Evolutionary conservation across 768 basidiomycete genomes (phyloP), one percentile per base, ranked within the genome.

Genomic region (Collybia nuda): DNA sequence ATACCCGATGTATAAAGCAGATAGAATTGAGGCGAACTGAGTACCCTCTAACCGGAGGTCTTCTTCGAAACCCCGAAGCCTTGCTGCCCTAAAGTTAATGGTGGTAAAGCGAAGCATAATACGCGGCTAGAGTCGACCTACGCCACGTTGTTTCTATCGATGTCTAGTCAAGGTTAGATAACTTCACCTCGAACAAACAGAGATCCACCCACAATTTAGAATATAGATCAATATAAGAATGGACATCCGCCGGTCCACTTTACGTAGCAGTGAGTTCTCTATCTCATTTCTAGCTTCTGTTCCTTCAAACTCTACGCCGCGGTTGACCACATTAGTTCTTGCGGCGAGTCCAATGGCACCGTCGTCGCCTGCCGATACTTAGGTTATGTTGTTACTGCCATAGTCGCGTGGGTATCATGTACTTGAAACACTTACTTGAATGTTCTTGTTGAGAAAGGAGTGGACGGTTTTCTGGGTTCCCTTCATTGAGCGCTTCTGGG

Each of bases 121-220:
- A 18, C 29, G 41, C 6, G 17, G 18, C 7, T 18, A 2, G n/a
- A 26, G 28, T 39, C 42, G 9, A 37, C 51, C 43, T 36, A 73
- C 65, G 53, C 63, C 28, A 77, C 85, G 67, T 90, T 90, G 58
- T 89, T 90, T 48, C 89, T 77, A 66, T 91, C 89, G 44, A 90
- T 78, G 78, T 89, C 51, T 53, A 14, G 15, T 24, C 36, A 26
- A 37, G n/a, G 17, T 50, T 40, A 51, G 32, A 32, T 32, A 21
- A 8, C 7, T 11, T 32, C 32, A 43, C 24, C 53, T 6, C n/a
- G 18, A 0, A 38, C 21, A n/a, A 28, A 17, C 39, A 17, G 44
- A 37, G 28, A n/a, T 2, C 57, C 64, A 22, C 60, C 73, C 70
- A 67, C 76, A 79, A 53, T 80, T 79, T 36, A 80, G 53, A 49